Conservation (phyloP, 2,329 filamentous ascomycete genomes). For the Neoascochyta sp. region DNA sequence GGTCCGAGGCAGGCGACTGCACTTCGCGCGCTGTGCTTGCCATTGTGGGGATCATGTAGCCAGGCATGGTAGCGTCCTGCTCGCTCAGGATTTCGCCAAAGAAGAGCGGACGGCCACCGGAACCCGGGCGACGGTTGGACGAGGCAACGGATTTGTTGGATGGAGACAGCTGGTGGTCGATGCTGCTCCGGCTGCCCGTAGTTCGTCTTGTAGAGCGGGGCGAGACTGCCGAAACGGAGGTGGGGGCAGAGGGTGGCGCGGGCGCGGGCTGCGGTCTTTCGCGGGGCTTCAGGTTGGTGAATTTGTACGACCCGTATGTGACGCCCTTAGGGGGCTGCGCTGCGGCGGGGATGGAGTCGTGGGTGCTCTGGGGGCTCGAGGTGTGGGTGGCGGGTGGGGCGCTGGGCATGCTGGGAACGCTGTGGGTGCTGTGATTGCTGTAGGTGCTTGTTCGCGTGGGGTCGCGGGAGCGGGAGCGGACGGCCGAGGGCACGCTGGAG, state of each 20-base stretch:
- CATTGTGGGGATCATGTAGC: constrained; percentile 32
- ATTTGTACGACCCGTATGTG: constrained; percentile 34
- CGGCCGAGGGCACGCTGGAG: constrained; percentile 16
- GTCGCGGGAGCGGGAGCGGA: constrained; percentile 20
- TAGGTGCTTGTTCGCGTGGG: constrained; percentile 12
- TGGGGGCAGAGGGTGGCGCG: constrained; percentile 20
- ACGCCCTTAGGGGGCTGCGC: constrained; percentile 27
- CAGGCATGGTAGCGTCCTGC: constrained; percentile 28
- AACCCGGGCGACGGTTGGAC: constrained; percentile 17
- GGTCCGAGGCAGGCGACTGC: constrained; percentile 7
- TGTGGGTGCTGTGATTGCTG: constrained; percentile 15
- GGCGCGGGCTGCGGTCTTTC: constrained; percentile 37
- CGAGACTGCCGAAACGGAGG: no score
- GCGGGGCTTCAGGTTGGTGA: constrained; percentile 36
- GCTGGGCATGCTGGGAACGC: constrained; percentile 11
- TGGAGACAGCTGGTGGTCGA: constrained; percentile 22
- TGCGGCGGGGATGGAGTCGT: no score
- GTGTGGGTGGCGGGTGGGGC: constrained; percentile 22
- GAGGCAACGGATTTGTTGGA: constrained; percentile 14
- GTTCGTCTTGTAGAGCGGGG: constrained; percentile 24
- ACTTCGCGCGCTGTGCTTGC: constrained; percentile 14
- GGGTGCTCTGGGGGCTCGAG: constrained; percentile 23
- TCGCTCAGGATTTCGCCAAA: constrained; percentile 38
- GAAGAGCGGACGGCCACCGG: constrained; percentile 27
- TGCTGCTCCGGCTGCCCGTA: constrained; percentile 24